A percentile compares a stretch with the other conserved stretches of the same genome.
Conservation (phyloP, 2,329 filamentous ascomycete genomes). For the Talaromyces sp. region DNA sequence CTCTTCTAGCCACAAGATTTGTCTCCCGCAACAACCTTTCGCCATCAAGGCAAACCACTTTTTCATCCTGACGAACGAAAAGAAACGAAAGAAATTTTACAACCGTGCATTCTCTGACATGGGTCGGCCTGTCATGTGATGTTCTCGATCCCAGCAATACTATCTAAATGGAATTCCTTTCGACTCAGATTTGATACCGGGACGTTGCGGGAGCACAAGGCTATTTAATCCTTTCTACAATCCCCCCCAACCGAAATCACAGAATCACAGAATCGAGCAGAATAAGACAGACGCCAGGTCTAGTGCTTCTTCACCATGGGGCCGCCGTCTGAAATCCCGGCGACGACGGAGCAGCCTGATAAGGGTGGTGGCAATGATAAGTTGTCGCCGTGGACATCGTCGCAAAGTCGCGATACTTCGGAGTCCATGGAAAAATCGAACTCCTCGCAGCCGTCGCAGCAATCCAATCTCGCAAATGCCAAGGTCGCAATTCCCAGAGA, state of each 20-base stretch:
- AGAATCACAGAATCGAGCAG: neutral
- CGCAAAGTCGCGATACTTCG: constrained; percentile 5
- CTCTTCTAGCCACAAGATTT: neutral
- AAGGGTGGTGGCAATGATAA: neutral
- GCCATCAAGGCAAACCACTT: neutral
- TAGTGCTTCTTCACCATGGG: neutral
- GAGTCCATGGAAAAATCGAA: neutral
- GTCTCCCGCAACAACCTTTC: neutral
- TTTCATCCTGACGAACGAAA: neutral
- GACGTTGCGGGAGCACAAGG: neutral
- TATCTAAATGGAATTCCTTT: neutral
- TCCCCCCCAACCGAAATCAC: no score
- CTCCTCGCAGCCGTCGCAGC: neutral
- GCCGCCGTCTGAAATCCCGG: neutral
- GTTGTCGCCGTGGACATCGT: neutral
- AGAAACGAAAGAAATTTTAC: neutral
- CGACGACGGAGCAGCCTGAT: neutral
- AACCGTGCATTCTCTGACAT: neutral
- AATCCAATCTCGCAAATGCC: constrained; percentile 10
- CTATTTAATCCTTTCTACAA: neutral
- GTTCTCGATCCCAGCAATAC: neutral
- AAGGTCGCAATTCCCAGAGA: constrained; percentile 29
- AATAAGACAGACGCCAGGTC: neutral
- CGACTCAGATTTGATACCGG: neutral
- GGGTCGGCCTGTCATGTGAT: neutral